phyloP scores from a whole-genome alignment of 1,284 basidiomycete species.

The Omphalotus olearius region DNA sequence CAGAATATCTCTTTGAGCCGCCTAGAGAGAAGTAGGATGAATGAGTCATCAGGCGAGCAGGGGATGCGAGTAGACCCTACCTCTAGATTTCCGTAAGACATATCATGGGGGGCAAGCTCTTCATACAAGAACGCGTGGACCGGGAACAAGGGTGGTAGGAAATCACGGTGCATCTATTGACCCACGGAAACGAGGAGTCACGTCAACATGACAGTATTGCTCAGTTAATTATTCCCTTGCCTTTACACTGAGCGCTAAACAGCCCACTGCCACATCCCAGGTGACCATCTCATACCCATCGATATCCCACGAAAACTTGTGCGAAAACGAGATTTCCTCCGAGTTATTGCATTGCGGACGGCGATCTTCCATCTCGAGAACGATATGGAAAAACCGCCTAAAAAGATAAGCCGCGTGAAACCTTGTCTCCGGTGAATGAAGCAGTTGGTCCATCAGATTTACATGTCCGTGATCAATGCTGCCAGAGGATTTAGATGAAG shows the following conservation, averaged over 20 bases:
- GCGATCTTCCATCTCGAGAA: slow-evolving; percentile 17
- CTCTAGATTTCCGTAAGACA: slow-evolving; percentile 45
- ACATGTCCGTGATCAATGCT: slow-evolving; percentile 7
- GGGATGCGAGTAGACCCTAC: slow-evolving; percentile 23
- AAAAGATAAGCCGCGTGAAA: slow-evolving; percentile 60
- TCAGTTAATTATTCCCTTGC: slow-evolving; percentile 22
- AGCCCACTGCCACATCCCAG: slow-evolving; percentile 55
- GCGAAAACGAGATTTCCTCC: background rate
- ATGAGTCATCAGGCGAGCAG: background rate
- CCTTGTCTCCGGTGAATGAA: slow-evolving; percentile 47
- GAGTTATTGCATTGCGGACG: background rate
- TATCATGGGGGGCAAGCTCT: slow-evolving; percentile 38
- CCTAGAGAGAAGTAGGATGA: slow-evolving; percentile 27
- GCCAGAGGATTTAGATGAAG: background rate
- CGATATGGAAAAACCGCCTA: slow-evolving; percentile 39
- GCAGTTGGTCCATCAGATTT: slow-evolving; percentile 50
- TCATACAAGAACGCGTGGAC: slow-evolving; percentile 48
- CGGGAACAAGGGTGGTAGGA: slow-evolving; percentile 47
- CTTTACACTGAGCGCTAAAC: slow-evolving; percentile 55
- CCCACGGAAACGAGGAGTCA: background rate
- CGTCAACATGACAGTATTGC: background rate
- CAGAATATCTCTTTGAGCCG: slow-evolving; percentile 55
- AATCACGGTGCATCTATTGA: slow-evolving; percentile 57
- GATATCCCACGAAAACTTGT: slow-evolving; percentile 8
- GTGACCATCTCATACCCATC: slow-evolving; percentile 33